Evolutionary conservation across 345 rosid species (phyloP).

Genomic region (Cardamine resedifolia): DNA sequence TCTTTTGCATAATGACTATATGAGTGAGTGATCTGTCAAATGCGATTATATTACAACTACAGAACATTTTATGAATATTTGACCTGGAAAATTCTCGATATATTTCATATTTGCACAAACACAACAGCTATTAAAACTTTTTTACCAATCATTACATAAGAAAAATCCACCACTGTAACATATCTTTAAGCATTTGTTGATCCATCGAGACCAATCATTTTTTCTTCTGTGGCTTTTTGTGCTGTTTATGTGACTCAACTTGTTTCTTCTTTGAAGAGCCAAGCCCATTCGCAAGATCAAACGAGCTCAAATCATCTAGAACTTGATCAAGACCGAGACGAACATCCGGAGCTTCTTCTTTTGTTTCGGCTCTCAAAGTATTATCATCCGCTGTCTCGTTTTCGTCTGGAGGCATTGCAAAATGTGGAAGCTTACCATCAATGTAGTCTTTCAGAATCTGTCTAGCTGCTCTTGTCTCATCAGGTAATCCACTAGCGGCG

Average conservation of each 20-base stretch:
- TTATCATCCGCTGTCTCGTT: conserved; percentile 24
- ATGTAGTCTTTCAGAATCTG: conserved; percentile 79
- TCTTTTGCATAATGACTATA: too few species aligned
- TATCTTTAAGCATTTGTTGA: neutral
- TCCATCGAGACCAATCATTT: conserved; percentile 46
- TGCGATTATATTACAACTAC: neutral
- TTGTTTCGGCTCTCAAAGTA: conserved; percentile 26
- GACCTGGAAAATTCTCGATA: neutral
- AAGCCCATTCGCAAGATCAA: conserved; percentile 72
- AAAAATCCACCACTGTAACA: neutral
- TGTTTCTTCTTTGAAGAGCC: conserved; percentile 55
- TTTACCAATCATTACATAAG: neutral
- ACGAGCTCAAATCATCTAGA: conserved; percentile 69
- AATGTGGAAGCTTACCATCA: conserved; percentile 82
- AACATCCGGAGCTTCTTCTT: conserved; percentile 32
- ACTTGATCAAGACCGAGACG: conserved; percentile 50
- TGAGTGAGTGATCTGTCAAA: neutral
- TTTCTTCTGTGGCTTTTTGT: conserved; percentile 73
- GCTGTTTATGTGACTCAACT: conserved; percentile 54
- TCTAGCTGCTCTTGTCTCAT: conserved; percentile 87
- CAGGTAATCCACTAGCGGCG: conserved; percentile 94
- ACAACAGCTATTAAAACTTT: neutral
- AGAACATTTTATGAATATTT: neutral
- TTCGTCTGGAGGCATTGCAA: conserved; percentile 68
- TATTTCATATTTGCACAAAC: conserved; percentile 4